phyloP scores from a whole-genome alignment of 2,329 filamentous ascomycete genomes.

The Hypocrella siamensis region DNA sequence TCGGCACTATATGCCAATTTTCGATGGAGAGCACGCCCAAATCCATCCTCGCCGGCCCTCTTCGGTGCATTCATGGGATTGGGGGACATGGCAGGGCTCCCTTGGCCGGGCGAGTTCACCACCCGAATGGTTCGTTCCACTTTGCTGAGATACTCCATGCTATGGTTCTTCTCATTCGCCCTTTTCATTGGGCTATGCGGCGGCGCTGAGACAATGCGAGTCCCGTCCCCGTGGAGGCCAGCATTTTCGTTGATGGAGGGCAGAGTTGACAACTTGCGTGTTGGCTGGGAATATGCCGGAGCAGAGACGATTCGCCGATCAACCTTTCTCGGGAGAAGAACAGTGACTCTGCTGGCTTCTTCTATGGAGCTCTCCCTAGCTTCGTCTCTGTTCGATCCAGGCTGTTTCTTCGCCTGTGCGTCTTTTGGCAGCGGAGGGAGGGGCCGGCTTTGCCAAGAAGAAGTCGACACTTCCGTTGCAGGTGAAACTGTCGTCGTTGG shows the following conservation, averaged over 20 bases:
- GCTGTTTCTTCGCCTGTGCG: conserved; percentile 7
- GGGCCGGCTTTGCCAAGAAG: conserved; percentile 31
- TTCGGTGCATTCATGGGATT: conserved; percentile 26
- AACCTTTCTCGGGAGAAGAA: conserved; percentile 15
- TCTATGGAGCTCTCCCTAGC: conserved; percentile 8
- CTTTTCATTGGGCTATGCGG: conserved; percentile 17
- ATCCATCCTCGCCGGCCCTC: conserved; percentile 13
- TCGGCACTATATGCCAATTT: conserved; percentile 6
- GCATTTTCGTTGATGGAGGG: conserved; percentile 33
- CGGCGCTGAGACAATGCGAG: conserved; percentile 31
- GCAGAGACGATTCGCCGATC: conserved; percentile 36
- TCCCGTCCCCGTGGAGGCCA: conserved; percentile 16
- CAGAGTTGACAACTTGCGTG: conserved; percentile 21
- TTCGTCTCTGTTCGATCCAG: conserved; percentile 10
- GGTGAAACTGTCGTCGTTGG: conserved; percentile 11
- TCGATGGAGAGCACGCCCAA: conserved; percentile 8
- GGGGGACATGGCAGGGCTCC: conserved; percentile 18
- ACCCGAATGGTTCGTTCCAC: conserved; percentile 38
- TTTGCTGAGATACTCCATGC: conserved; percentile 27
- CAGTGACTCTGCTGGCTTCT: conserved; percentile 13
- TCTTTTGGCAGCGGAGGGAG: conserved; percentile 31
- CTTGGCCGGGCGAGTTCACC: conserved; percentile 30
- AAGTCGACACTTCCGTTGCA: conserved; percentile 13
- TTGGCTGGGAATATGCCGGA: conserved; percentile 27
- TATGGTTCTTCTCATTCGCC: conserved; percentile 16